phyloP scores from a whole-genome alignment of 169 alveolate genomes.

The Perkinsus olseni region DNA sequence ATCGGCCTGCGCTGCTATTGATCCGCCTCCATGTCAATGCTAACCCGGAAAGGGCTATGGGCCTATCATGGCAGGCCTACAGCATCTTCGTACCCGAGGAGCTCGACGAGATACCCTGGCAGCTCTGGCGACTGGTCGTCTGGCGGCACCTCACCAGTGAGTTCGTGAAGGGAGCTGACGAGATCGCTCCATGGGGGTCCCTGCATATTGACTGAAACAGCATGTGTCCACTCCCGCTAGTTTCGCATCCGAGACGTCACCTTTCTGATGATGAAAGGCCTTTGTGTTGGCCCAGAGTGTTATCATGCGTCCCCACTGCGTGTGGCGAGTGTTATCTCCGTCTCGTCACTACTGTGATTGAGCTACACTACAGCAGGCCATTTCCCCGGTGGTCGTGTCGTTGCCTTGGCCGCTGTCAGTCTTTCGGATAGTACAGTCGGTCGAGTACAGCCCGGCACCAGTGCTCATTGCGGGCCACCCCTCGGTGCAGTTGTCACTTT shows the following conservation, averaged over 20 bases:
- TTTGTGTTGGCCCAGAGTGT: not conserved
- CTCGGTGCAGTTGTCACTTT: too few relatives aligned
- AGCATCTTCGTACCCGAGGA: not conserved
- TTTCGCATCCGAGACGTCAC: not conserved
- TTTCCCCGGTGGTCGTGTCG: too few relatives aligned
- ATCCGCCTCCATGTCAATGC: too few relatives aligned
- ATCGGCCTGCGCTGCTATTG: too few relatives aligned
- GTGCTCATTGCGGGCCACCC: too few relatives aligned
- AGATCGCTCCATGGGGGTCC: not conserved
- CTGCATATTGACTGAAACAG: not conserved
- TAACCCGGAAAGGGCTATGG: too few relatives aligned
- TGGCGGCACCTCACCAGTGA: not conserved
- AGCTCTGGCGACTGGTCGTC: not conserved
- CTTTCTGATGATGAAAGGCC: not conserved
- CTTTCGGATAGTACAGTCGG: too few relatives aligned
- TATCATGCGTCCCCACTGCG: not conserved
- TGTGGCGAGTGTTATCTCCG: too few relatives aligned
- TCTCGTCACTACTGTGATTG: too few relatives aligned
- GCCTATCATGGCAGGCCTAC: not conserved
- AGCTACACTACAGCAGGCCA: too few relatives aligned
- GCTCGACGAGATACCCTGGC: not conserved
- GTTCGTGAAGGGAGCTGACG: not conserved
- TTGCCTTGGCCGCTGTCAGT: too few relatives aligned
- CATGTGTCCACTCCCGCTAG: not conserved
- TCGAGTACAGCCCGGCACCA: too few relatives aligned